A percentile compares a stretch with the other conserved stretches of the same genome.
Evolutionary conservation across 352 stramenopile species (phyloP).

Genomic region (Globisporangium perplexum): DNA sequence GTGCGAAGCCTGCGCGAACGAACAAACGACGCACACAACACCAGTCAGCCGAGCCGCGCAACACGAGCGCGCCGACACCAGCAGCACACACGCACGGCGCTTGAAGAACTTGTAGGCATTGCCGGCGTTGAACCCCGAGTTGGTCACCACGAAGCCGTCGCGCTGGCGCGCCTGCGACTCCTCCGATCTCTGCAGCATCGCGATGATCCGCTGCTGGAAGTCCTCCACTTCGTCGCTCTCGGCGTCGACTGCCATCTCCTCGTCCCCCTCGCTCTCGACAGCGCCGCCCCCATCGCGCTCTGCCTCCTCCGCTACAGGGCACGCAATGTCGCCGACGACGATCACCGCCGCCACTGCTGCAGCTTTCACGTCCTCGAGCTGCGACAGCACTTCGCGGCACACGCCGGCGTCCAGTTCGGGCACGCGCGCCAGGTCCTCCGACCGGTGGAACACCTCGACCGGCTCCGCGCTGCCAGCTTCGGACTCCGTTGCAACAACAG

Average conservation of each 20-base stretch:
- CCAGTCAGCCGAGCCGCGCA: background rate
- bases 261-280: conserved; percentile 4
- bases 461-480: conserved; percentile 2
- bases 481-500: conserved; percentile 3
- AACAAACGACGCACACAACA: background rate
- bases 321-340: conserved; percentile 53
- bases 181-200: conserved; percentile 49
- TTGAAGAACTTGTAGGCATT: conserved; percentile 69
- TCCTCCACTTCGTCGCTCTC: conserved; percentile 20
- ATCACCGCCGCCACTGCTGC: conserved; percentile 23
- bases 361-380: conserved; percentile 42
- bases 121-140: conserved; percentile 50
- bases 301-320: conserved; percentile 28
- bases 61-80: background rate
- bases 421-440: conserved; percentile 21
- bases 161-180: conserved; percentile 33
- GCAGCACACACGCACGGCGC: conserved; percentile 32
- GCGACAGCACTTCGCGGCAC: conserved; percentile 39
- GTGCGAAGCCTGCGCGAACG: conserved; percentile 18
- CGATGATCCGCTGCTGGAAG: conserved; percentile 47
- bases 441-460: conserved; percentile 36
- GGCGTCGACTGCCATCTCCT: background rate
- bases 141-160: conserved; percentile 36
- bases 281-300: conserved; percentile 5
- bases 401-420: conserved; percentile 44